Evolutionary conservation across 768 basidiomycete genomes (phyloP), one percentile per base, ranked within the genome.

Genomic region (Lepiota venenata): DNA sequence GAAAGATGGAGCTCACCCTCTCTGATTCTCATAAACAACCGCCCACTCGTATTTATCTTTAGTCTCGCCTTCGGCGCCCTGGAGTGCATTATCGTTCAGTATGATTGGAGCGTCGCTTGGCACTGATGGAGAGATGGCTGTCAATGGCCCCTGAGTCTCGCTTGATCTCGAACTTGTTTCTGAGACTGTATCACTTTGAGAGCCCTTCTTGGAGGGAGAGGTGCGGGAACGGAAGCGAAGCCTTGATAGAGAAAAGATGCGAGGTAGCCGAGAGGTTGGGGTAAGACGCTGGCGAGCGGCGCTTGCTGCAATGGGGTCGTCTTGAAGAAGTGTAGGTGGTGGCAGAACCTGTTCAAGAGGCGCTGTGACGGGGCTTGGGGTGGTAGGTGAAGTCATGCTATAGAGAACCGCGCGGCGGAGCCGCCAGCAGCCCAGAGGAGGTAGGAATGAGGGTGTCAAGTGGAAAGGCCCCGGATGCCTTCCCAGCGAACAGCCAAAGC

Each of bases 11-110:
- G 36, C 75, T 29, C 57, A 88, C 90, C 90, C 90, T 63, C 90
- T 74, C 69, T 93, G 90, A 63, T 92, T 91, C 69, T 93, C 90
- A 57, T 89, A 90, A 9, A 92, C 62, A 9, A 87, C 66, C 6
- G 87, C 90, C 90, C 90, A 93, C 66, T 79, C 77, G 64, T 87
- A 92, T 11, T 76, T 67, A 62, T 87, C 83, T 51, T 68, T 65
- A 57, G 73, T 68, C 16, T 72, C 62, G 47, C 64, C 59, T 27
- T 66, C 58, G 22, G 60, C 55, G 45, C 61, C 29, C 5, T 44
- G 50, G 6, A 65, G 58, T 11, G 51, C 65, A 37, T 62, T 63
- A 52, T 51, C 51, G 50, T 73, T 67, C 21, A 78, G 60, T 50
- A 43, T 61, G 36, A 78, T 78, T 39, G 64, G 55, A 22, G 61